These are phyloP conservation scores for Calonectria pseudoturangicola DNA, from an alignment of 2,329 filamentous ascomycete genomes.

Conservation along the genomic window DNA sequence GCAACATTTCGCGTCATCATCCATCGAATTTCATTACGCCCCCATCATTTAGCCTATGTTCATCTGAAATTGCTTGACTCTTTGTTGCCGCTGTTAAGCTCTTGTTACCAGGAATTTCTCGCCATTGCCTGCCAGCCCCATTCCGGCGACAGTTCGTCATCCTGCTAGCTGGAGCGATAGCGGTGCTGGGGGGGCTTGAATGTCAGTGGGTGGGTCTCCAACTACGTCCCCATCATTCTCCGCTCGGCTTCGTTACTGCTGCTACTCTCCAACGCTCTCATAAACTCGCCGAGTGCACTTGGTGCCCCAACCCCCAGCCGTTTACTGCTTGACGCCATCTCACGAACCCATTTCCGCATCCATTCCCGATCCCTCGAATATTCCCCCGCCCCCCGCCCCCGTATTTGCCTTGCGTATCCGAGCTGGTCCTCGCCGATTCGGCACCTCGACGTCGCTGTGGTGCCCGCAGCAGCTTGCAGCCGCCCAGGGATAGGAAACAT, in stretches of 20 bases:
- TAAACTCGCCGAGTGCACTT: slow-evolving; percentile 29
- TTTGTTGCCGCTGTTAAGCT: background rate
- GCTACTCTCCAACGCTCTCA: slow-evolving; percentile 30
- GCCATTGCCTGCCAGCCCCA: slow-evolving; percentile 7
- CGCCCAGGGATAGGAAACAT: slow-evolving; percentile 44
- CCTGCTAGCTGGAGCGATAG: slow-evolving; percentile 22
- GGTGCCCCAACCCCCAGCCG: slow-evolving; percentile 44
- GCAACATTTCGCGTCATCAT: slow-evolving; percentile 3
- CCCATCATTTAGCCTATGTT: background rate
- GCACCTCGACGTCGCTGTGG: slow-evolving; percentile 41
- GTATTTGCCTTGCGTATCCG: slow-evolving; percentile 36
- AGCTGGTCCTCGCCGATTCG: slow-evolving; percentile 43
- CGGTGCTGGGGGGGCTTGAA: slow-evolving; percentile 30
- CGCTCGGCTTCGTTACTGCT: slow-evolving; percentile 47
- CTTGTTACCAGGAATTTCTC: background rate
- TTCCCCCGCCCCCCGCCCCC: slow-evolving; percentile 13
- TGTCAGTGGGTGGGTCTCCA: slow-evolving; percentile 53
- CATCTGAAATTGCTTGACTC: background rate
- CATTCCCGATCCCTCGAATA: slow-evolving; percentile 10
- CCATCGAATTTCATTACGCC: slow-evolving; percentile 2
- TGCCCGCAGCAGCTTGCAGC: slow-evolving; percentile 39
- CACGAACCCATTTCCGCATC: slow-evolving; percentile 31
- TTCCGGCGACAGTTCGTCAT: slow-evolving; percentile 30
- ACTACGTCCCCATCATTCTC: slow-evolving; percentile 51
- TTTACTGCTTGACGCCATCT: slow-evolving; percentile 39